A percentile compares a stretch with the other conserved stretches of the same genome.
Conservation (phyloP, 371 early-diverging fungal species). For the Actinomucor elegans region DNA sequence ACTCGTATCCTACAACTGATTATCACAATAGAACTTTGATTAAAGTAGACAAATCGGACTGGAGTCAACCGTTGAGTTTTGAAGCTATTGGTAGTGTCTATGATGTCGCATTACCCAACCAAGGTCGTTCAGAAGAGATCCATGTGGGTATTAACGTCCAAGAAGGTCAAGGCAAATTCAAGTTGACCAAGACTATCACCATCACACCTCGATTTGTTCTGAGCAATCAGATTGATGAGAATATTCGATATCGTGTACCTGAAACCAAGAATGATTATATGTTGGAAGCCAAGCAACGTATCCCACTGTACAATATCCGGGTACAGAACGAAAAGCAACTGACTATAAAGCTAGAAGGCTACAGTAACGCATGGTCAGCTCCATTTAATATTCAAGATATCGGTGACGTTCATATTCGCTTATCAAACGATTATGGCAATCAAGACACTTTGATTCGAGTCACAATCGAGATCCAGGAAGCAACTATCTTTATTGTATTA, state of each 20-base stretch:
- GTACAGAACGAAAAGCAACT: constrained; percentile 65
- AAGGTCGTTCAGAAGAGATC: constrained; percentile 56
- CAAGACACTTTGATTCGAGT: constrained; percentile 74
- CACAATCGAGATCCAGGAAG: constrained; percentile 79
- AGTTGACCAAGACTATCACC: constrained; percentile 84
- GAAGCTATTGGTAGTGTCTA: constrained; percentile 91
- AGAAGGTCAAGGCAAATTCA: constrained; percentile 71
- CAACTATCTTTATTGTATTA: constrained; percentile 87
- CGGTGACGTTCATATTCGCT: constrained; percentile 80
- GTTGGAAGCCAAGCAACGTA: constrained; percentile 59
- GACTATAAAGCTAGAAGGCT: constrained; percentile 68
- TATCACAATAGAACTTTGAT: constrained; percentile 82
- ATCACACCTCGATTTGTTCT: constrained; percentile 91
- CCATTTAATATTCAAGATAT: constrained; percentile 88
- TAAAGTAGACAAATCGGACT: constrained; percentile 77
- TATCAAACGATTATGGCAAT: constrained; percentile 55
- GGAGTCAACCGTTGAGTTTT: constrained; percentile 94
- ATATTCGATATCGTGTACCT: constrained; percentile 76
- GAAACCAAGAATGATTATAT: constrained; percentile 53
- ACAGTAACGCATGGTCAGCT: constrained; percentile 85
- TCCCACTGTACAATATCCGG: constrained; percentile 72
- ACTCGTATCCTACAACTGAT: constrained; percentile 86
- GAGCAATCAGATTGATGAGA: constrained; percentile 75
- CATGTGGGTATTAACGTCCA: constrained; percentile 86
- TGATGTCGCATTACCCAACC: constrained; percentile 71